phyloP scores from a whole-genome alignment of 768 basidiomycete species.

The Hirschioporus abietinus region DNA sequence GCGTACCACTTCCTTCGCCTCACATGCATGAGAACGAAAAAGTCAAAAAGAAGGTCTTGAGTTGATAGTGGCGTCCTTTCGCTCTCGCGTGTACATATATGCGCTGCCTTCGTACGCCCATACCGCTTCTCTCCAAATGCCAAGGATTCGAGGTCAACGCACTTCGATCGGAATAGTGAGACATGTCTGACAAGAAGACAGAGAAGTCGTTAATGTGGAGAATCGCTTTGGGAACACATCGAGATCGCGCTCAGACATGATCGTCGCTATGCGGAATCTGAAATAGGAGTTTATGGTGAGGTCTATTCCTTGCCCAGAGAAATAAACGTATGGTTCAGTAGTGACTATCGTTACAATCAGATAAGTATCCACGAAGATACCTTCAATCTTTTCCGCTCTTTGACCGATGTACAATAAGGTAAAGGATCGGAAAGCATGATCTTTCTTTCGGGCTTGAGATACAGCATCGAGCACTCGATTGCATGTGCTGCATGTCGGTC shows the following conservation, averaged over 20 bases:
- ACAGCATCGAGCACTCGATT: too few relatives aligned
- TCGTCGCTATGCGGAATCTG: too few relatives aligned
- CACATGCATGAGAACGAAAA: neutral
- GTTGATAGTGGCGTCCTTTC: neutral
- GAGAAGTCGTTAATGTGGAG: neutral
- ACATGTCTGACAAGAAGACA: neutral
- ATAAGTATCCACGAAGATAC: neutral
- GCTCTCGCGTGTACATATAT: too few relatives aligned
- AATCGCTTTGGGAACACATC: too few relatives aligned
- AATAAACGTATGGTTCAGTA: neutral
- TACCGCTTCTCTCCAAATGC: neutral
- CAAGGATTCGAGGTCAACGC: neutral
- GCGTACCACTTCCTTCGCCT: neutral
- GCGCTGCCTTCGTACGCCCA: too few relatives aligned
- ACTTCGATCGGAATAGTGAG: neutral
- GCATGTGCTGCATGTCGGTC: too few relatives aligned
- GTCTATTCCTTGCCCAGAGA: neutral
- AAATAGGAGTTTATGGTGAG: too few relatives aligned
- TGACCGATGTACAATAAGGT: too few relatives aligned
- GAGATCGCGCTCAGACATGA: too few relatives aligned
- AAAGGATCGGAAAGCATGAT: too few relatives aligned
- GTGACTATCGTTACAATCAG: neutral
- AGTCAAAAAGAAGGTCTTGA: neutral
- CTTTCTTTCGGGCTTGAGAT: too few relatives aligned
- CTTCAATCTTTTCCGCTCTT: neutral